A percentile compares a stretch with the other conserved stretches of the same genome.
These are phyloP conservation scores for Hura crepitans DNA, from an alignment of 441 rosid species.

Conservation along the genomic window DNA sequence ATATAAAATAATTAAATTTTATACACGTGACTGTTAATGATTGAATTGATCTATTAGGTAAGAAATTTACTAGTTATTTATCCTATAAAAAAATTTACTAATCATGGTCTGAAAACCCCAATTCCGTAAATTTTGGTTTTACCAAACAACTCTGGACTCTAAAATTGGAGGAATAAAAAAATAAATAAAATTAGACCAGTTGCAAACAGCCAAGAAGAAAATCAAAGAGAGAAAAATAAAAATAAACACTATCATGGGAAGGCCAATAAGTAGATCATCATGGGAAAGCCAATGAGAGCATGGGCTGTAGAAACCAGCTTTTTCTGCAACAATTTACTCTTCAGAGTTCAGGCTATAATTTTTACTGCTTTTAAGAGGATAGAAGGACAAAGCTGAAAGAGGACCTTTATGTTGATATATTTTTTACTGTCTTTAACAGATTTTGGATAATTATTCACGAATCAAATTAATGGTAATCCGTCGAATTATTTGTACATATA, in stretches of 20 bases:
- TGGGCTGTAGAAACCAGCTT: background rate
- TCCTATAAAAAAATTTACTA: too few relatives aligned
- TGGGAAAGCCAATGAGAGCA: background rate
- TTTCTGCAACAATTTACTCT: background rate
- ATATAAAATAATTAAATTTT: too few relatives aligned
- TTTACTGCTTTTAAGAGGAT: constrained; percentile 11
- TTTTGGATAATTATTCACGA: background rate
- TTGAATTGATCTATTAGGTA: too few relatives aligned
- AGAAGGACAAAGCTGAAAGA: background rate
- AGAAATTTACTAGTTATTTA: too few relatives aligned
- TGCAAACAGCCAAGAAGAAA: background rate
- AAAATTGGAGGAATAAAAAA: background rate
- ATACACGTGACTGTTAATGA: too few relatives aligned
- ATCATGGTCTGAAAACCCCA: too few relatives aligned
- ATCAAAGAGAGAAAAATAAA: background rate
- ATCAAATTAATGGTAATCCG: background rate
- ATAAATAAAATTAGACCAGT: background rate
- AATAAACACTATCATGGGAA: background rate
- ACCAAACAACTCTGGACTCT: too few relatives aligned
- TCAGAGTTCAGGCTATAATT: background rate
- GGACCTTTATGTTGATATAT: too few relatives aligned
- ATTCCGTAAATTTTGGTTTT: too few relatives aligned
- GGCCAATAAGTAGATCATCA: too few relatives aligned
- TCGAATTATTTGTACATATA: background rate
- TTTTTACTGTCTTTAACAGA: too few relatives aligned